These are phyloP conservation scores for Flaveria sonorensis DNA, from an alignment of 129 eudicot species.

Conservation along the genomic window DNA sequence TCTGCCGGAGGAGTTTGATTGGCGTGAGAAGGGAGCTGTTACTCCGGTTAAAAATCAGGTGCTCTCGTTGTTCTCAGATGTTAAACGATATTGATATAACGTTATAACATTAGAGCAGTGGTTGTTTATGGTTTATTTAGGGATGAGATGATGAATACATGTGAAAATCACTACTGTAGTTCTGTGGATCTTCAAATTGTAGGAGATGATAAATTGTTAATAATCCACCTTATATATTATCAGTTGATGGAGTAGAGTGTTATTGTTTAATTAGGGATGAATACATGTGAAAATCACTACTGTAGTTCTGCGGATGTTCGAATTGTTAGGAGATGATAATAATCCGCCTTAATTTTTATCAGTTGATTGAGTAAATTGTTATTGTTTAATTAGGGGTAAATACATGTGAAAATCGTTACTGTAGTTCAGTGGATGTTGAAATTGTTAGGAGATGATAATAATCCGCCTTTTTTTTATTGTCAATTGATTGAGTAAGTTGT, in stretches of 20 bases:
- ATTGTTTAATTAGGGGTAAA: neutral
- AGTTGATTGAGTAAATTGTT: no score
- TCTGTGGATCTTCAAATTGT: no score
- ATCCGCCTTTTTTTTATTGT: no score
- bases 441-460: no score
- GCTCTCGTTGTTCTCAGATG: neutral
- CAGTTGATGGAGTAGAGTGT: no score
- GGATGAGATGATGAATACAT: neutral
- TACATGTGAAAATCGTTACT: neutral
- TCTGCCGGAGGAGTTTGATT: conserved; percentile 4
- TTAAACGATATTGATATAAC: neutral
- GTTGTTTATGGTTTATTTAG: neutral
- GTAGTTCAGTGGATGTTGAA: neutral
- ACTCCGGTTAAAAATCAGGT: conserved; percentile 14
- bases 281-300: neutral
- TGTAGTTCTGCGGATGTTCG: neutral
- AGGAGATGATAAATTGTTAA: no score
- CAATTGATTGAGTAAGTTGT: no score
- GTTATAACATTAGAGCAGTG: neutral
- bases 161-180: neutral
- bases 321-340: no score
- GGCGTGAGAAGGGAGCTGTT: conserved; percentile 9
- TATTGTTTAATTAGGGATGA: neutral
- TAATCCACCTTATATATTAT: no score
- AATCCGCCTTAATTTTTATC: no score